Evolutionary conservation across 176 grass and related monocot species (phyloP).

Genomic region (Rhynchospora breviuscula): DNA sequence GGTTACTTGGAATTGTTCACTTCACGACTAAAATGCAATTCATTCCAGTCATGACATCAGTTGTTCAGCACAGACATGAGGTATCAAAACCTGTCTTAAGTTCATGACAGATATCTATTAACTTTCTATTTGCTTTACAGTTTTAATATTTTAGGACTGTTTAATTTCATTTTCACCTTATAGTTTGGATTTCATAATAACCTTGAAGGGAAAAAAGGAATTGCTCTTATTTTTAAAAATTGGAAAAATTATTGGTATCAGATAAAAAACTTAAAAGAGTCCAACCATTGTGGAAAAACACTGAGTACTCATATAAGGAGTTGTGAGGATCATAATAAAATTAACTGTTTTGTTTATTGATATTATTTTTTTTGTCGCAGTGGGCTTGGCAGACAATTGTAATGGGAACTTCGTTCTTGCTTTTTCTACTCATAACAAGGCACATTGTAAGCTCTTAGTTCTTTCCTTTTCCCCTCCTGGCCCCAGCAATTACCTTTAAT

Average conservation of each 20-base stretch:
- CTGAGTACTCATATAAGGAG: neutral
- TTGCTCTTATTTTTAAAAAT: neutral
- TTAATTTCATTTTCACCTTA: neutral
- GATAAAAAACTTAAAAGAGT: neutral
- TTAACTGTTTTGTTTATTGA: neutral
- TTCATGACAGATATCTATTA: neutral
- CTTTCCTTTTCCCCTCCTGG: neutral
- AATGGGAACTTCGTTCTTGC: conserved; percentile 84
- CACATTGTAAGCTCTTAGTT: conserved; percentile 64
- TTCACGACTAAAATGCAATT: conserved; percentile 91
- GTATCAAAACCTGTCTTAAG: conserved; percentile 19
- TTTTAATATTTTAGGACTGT: neutral
- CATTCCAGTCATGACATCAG: conserved; percentile 77
- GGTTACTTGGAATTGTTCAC: conserved; percentile 78
- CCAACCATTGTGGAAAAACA: neutral
- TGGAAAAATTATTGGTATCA: neutral
- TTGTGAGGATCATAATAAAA: neutral
- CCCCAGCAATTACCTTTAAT: conserved; percentile 12
- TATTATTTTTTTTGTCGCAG: conserved; percentile 31
- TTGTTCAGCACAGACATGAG: conserved; percentile 53
- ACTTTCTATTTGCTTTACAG: neutral
- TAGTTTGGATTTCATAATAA: neutral
- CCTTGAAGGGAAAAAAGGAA: neutral
- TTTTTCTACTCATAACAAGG: conserved; percentile 68
- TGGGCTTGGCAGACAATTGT: conserved; percentile 89